Evolutionary conservation across 495 filamentous ascomycete species (phyloP).

Genomic region (Aeminium ludgeri): DNA sequence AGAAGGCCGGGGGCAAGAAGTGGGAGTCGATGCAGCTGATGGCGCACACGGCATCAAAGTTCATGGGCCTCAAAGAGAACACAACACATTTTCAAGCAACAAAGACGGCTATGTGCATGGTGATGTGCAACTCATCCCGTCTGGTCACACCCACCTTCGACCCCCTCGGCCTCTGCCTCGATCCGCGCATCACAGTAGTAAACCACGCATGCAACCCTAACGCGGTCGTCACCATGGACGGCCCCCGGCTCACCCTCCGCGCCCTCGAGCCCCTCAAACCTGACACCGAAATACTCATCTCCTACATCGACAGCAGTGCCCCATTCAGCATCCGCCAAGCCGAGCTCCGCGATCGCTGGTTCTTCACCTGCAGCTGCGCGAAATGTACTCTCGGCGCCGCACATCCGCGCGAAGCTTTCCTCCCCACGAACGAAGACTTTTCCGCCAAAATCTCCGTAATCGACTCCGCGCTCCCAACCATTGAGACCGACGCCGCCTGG

Average conservation of each 20-base stretch:
- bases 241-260: constrained; percentile 25
- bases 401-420: constrained; percentile 16
- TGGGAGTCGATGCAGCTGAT: constrained; percentile 36
- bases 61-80: constrained; percentile 28
- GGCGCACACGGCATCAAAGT: constrained; percentile 35
- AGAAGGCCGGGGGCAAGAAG: constrained; percentile 21
- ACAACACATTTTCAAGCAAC: not conserved
- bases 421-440: constrained; percentile 1
- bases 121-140: constrained; percentile 1
- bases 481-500: not conserved
- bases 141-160: constrained; percentile 40
- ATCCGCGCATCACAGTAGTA: constrained; percentile 37
- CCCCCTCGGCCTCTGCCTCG: constrained; percentile 44
- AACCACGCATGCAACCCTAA: constrained; percentile 64
- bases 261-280: constrained; percentile 31
- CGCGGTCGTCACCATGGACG: constrained; percentile 45
- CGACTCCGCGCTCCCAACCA: not conserved
- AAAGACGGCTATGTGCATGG: constrained; percentile 10
- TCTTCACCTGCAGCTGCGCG: constrained; percentile 47
- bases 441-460: not conserved
- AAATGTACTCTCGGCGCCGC: constrained; percentile 30
- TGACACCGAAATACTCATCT: constrained; percentile 47
- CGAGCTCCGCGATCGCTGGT: constrained; percentile 41
- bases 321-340: constrained; percentile 30
- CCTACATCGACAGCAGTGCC: constrained; percentile 48